phyloP scores from a whole-genome alignment of 305 asterid genomes.

The Rubia occidens region DNA sequence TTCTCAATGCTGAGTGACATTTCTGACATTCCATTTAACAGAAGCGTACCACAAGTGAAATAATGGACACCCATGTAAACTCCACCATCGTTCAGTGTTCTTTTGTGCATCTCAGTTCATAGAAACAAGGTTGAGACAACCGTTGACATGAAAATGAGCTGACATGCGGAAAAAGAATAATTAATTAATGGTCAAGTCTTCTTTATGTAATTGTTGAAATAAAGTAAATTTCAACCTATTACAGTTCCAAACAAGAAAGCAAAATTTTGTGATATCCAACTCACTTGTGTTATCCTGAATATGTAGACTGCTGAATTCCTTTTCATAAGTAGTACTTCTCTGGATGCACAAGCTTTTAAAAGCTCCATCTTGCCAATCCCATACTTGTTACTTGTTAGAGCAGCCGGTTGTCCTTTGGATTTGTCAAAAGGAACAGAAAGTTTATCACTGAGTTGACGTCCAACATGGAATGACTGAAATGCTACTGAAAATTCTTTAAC shows the following conservation, averaged over 20 bases:
- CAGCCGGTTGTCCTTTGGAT: conserved; percentile 65
- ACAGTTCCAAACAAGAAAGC: not conserved
- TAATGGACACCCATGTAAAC: conserved; percentile 47
- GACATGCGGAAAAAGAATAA: conserved; percentile 14
- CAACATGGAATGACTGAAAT: conserved; percentile 69
- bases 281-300: conserved; percentile 78
- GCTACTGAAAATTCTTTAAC: conserved; percentile 68
- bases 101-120: conserved; percentile 39
- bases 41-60: conserved; percentile 26
- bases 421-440: conserved; percentile 71
- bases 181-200: not conserved
- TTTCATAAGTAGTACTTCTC: conserved; percentile 84
- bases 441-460: conserved; percentile 67
- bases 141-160: conserved; percentile 32
- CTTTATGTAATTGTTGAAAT: not conserved
- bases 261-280: conserved; percentile 18
- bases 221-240: not conserved
- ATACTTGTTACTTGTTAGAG: conserved; percentile 54
- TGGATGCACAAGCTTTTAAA: conserved; percentile 65
- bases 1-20: conserved; percentile 48
- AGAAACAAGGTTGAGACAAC: conserved; percentile 42
- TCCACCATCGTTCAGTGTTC: conserved; percentile 30
- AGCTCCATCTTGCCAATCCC: conserved; percentile 77
- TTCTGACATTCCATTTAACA: conserved; percentile 59
- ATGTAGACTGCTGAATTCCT: conserved; percentile 83